Conservation (phyloP, 306 rosid genomes). For the Quercus berberidifolia region DNA sequence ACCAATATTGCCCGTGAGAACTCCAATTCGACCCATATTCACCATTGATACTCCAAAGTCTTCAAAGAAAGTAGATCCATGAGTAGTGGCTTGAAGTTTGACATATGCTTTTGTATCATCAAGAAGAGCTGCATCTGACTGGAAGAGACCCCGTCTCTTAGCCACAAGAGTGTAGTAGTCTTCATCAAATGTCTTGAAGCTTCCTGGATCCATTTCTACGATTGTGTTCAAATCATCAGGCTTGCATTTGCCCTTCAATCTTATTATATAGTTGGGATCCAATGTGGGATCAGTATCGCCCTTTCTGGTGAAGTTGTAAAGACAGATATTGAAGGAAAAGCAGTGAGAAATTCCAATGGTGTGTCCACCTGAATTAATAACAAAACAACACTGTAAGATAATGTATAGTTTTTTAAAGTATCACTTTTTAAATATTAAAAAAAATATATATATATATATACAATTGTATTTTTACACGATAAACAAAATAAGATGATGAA, state of each 20-base stretch:
- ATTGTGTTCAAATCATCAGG: conserved; percentile 9
- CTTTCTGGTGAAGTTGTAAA: conserved; percentile 45
- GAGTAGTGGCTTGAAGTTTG: background rate
- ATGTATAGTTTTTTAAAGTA: too few relatives aligned
- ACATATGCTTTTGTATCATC: conserved; percentile 30
- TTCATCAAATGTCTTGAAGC: conserved; percentile 30
- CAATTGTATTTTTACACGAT: too few relatives aligned
- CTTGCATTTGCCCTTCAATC: conserved; percentile 31
- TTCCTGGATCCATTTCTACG: conserved; percentile 40
- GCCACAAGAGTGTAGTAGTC: conserved; percentile 22
- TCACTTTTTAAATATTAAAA: too few relatives aligned
- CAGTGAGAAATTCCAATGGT: conserved; percentile 41
- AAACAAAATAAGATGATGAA: too few relatives aligned
- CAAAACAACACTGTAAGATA: background rate
- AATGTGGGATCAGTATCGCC: conserved; percentile 36
- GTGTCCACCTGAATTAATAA: conserved; percentile 30
- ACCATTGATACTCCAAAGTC: conserved; percentile 41
- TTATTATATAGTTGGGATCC: conserved; percentile 24
- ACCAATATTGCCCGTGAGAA: conserved; percentile 28
- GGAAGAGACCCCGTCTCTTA: conserved; percentile 36
- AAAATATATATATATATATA: too few relatives aligned
- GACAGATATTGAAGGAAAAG: conserved; percentile 20
- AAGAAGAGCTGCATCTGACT: conserved; percentile 40
- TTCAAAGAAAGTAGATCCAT: conserved; percentile 28
- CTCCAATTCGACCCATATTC: conserved; percentile 35